phyloP scores from a whole-genome alignment of 345 rosid species.

The Microcos paniculata region DNA sequence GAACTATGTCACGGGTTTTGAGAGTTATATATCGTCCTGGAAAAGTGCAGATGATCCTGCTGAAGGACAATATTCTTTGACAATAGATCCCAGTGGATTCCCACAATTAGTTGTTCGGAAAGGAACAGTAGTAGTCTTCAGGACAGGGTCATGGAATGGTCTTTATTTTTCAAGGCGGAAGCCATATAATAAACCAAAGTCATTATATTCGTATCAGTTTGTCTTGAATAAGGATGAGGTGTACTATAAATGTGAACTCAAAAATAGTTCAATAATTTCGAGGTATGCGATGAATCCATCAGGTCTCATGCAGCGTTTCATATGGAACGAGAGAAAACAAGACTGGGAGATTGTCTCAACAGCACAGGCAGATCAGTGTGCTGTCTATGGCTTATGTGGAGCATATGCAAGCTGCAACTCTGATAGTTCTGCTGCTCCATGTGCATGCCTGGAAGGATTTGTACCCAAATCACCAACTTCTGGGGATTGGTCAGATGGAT shows the following conservation, averaged over 20 bases:
- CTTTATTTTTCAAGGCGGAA: background rate
- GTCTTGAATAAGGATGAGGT: slow-evolving; percentile 15
- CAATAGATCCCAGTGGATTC: slow-evolving; percentile 31
- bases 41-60: slow-evolving; percentile 42
- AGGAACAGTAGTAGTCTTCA: slow-evolving; percentile 3
- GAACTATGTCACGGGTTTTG: slow-evolving; percentile 27
- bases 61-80: slow-evolving; percentile 24
- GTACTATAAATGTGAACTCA: background rate
- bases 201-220: background rate
- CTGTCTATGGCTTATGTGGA: slow-evolving; percentile 19
- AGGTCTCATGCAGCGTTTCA: background rate
- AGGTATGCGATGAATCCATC: slow-evolving; percentile 12
- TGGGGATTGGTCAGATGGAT: slow-evolving; percentile 7
- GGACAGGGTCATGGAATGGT: slow-evolving; percentile 55
- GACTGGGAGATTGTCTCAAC: background rate
- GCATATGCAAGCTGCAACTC: slow-evolving; percentile 8
- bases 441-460: slow-evolving; percentile 24
- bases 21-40: slow-evolving; percentile 41
- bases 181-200: background rate
- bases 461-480: background rate
- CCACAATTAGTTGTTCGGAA: slow-evolving; percentile 35
- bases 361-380: slow-evolving; percentile 17
- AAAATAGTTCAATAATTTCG: slow-evolving; percentile 3
- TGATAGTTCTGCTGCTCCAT: background rate
- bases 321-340: slow-evolving; percentile 15